These are phyloP conservation scores for Cladosporium velox DNA, from an alignment of 2,329 filamentous ascomycete species.

Conservation along the genomic window DNA sequence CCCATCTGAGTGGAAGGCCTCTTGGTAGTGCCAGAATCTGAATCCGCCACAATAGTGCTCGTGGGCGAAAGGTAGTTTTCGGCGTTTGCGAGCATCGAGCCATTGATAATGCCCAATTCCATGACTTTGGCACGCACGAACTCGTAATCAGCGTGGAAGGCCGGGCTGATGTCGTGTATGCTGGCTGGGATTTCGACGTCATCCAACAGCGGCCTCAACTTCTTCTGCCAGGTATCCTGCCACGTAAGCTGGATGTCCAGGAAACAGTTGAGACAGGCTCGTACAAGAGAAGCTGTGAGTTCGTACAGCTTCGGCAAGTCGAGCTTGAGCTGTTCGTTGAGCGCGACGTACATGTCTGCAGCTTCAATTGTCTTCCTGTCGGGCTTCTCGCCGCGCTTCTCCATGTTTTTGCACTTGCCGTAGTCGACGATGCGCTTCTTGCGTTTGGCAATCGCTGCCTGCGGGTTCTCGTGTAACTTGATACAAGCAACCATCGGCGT, in stretches of 20 bases:
- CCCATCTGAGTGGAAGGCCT: slow-evolving; percentile 42
- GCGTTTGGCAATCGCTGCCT: slow-evolving; percentile 89
- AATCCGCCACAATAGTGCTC: slow-evolving; percentile 42
- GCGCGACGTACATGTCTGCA: slow-evolving; percentile 83
- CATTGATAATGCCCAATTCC: slow-evolving; percentile 76
- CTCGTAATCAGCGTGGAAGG: slow-evolving; percentile 77
- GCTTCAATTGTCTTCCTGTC: slow-evolving; percentile 83
- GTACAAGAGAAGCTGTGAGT: slow-evolving; percentile 80
- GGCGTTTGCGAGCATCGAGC: slow-evolving; percentile 61
- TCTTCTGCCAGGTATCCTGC: slow-evolving; percentile 81
- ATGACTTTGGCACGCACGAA: slow-evolving; percentile 72
- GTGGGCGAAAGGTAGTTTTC: slow-evolving; percentile 61
- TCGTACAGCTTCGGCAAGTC: slow-evolving; percentile 83
- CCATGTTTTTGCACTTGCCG: slow-evolving; percentile 75
- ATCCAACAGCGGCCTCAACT: slow-evolving; percentile 73
- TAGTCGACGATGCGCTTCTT: slow-evolving; percentile 91
- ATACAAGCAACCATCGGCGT: slow-evolving; percentile 79
- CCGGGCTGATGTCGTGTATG: slow-evolving; percentile 70
- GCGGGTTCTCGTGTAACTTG: slow-evolving; percentile 78
- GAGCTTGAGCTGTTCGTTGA: slow-evolving; percentile 91
- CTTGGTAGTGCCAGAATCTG: slow-evolving; percentile 39
- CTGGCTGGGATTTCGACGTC: slow-evolving; percentile 65
- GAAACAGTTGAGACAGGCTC: slow-evolving; percentile 79
- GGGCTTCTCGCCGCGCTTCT: slow-evolving; percentile 78
- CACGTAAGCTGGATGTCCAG: slow-evolving; percentile 81